Base-by-base conservation (phyloP, 2,329 filamentous ascomycete genomes). In the Daldinia eschscholtzii region DNA sequence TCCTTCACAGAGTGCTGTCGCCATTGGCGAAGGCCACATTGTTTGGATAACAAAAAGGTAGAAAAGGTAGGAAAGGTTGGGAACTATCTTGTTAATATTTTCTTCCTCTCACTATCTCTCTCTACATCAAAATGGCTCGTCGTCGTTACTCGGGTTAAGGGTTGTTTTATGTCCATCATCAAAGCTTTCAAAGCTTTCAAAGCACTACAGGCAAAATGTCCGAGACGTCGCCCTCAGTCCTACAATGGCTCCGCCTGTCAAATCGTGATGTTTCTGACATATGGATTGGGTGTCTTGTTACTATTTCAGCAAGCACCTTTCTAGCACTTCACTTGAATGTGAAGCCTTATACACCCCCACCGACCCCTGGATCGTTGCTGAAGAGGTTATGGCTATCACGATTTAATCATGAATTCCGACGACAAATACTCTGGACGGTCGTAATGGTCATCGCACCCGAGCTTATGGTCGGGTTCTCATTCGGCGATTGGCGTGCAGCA, bases 161-260 rank as follows among this genome's bases (percentile, higher is more conserved):
- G 46, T 52, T 48, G 12, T 33, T 39, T 3, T 15, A 52, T 52
- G 4, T n/a, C 18, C 26, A 28, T 52, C 26, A 15, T 52, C 28
- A 7, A 50, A 30, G 13, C 44, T 50, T 33, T 9, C 20, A 13
- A 58, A 28, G 13, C 44, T 50, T 33, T 9, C 20, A 13, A 58
- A 28, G 33, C 41, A 23, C n/a, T 12, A 26, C 3, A 44, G 12
- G 20, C 15, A 37, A 20, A 3, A 55, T 55, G 52, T 55, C 33
- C 4, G 52, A 55, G n/a, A 37, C 33, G 20, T 2, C 30, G 3
- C 52, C 52, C 18, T 55, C 52, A 18, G 30, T 37, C 3, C 12
- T 55, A 10, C 52, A 55, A 37, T 55, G 33, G 52, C 33, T 55
- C 35, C 52, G 52, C 52, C 30, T 55, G 30, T 20, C 52, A 55